phyloP scores from a whole-genome alignment of 441 rosid species.

The Croton laevigatus region DNA sequence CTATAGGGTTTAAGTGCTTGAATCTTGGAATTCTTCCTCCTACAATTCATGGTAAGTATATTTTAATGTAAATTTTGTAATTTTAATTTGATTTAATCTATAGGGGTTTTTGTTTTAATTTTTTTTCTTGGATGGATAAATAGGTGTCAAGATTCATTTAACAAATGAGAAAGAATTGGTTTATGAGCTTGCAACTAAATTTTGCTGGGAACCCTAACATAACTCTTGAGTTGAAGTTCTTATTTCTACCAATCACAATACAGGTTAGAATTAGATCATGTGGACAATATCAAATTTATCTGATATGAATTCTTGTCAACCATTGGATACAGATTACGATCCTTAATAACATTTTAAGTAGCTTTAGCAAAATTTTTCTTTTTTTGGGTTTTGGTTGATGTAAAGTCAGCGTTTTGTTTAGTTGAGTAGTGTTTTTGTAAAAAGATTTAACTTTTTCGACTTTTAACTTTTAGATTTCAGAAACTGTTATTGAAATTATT shows the following conservation, averaged over 20 bases:
- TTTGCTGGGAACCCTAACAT: conserved; percentile 93
- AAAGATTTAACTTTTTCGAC: too few relatives aligned
- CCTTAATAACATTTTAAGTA: too few relatives aligned
- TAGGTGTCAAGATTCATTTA: conserved; percentile 72
- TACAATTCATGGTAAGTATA: conserved; percentile 50
- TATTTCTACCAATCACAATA: conserved; percentile 47
- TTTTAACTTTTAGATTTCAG: too few relatives aligned
- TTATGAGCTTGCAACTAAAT: conserved; percentile 70
- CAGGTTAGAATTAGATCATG: conserved; percentile 60
- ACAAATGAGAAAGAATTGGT: conserved; percentile 75
- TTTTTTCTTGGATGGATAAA: background rate
- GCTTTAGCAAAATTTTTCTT: too few relatives aligned
- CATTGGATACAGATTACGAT: too few relatives aligned
- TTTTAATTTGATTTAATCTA: too few relatives aligned
- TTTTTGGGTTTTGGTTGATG: too few relatives aligned
- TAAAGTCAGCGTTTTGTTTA: too few relatives aligned
- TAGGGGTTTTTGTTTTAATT: background rate
- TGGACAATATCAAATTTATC: background rate
- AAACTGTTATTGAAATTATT: too few relatives aligned
- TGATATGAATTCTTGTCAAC: too few relatives aligned
- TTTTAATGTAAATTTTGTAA: too few relatives aligned
- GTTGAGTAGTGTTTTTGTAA: too few relatives aligned
- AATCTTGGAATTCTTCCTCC: conserved; percentile 85
- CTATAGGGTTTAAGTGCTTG: conserved; percentile 55
- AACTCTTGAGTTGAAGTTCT: conserved; percentile 52